Evolutionary conservation across 352 stramenopile species (phyloP).

Genomic region (Aphanomyces stellatus): DNA sequence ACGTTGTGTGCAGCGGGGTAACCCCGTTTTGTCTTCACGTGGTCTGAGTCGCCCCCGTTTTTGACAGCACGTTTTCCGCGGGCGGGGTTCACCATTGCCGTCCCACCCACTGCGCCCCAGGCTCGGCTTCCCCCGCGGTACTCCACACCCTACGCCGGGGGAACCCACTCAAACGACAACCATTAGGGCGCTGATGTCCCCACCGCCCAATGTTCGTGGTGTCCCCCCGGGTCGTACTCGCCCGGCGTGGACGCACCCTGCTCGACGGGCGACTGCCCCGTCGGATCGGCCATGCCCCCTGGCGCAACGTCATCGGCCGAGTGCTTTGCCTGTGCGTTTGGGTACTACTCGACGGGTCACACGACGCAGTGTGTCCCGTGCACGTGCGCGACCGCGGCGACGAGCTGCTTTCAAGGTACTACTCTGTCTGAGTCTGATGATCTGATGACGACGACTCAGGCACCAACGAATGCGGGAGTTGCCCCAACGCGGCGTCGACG

Average conservation of each 20-base stretch:
- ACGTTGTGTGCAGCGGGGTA: conserved; percentile 8
- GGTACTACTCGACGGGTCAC: conserved; percentile 32
- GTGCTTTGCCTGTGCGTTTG: conserved; percentile 28
- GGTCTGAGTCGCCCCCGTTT: not conserved
- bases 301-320: conserved; percentile 23
- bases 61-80: not conserved
- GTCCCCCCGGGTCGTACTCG: conserved; percentile 3
- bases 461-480: not conserved
- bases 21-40: not conserved
- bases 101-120: not conserved
- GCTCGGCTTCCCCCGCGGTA: conserved; percentile 3
- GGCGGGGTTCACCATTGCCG: conserved; percentile 3
- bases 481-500: not conserved
- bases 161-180: not conserved
- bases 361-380: conserved; percentile 28
- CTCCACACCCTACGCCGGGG: not conserved
- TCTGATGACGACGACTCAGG: not conserved
- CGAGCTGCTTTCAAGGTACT: not conserved
- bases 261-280: not conserved
- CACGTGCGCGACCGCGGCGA: conserved; percentile 20
- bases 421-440: not conserved
- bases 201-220: not conserved
- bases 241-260: not conserved
- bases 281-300: conserved; percentile 27
- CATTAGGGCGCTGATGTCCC: conserved; percentile 10